Evolutionary conservation across 805 yeast species (phyloP), one percentile per base, ranked within the genome.

Genomic region (Metschnikowia kofuensis): DNA sequence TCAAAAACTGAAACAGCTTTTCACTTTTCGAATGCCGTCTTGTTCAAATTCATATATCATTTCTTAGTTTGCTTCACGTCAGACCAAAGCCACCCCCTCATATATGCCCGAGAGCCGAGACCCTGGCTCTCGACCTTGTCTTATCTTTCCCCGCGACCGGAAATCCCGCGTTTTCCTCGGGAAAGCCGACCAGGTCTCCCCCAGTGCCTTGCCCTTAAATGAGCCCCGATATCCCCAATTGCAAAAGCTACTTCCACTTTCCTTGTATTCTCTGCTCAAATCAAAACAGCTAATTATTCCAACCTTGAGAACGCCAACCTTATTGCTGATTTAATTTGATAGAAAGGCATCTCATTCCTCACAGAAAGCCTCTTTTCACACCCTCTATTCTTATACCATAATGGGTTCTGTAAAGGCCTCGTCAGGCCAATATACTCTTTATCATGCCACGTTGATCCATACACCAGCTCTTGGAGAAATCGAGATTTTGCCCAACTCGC

Each of bases 381-480:
- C 9, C 9, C 37, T 35, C 14, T 8, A 35, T 36, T 7, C 3
- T 36, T 10, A 15, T 36, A 8, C 8, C 26, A 42, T 8, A 12
- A 41, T 41, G 44, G 16, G 12, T 28, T 15, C 38, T 27, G 40
- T n/a, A 28, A 35, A 30, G 30, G 42, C 29, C 15, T 42, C 40
- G 8, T 34, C 31, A 16, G 40, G 36, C 8, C 36, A 35, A 2
- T 71, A 70, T 57, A 75, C 79, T 0, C 70, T 84, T 4, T 85
- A 78, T 65, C 75, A 74, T 54, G 96, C 95, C 6, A 83, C 90
- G 1, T 75, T 87, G 50, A 77, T 85, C 10, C 94, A 89, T 63
- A 83, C 92, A 0, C 90, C 94, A 1, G 52, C 44, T 1, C 62
- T 87, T 14, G 84, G 82, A 1, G 61, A 68, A 16, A 59, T 90